A percentile compares a stretch with the other conserved stretches of the same genome.
Conservation (phyloP, 441 rosid species). For the Pelargonium citronellum region DNA sequence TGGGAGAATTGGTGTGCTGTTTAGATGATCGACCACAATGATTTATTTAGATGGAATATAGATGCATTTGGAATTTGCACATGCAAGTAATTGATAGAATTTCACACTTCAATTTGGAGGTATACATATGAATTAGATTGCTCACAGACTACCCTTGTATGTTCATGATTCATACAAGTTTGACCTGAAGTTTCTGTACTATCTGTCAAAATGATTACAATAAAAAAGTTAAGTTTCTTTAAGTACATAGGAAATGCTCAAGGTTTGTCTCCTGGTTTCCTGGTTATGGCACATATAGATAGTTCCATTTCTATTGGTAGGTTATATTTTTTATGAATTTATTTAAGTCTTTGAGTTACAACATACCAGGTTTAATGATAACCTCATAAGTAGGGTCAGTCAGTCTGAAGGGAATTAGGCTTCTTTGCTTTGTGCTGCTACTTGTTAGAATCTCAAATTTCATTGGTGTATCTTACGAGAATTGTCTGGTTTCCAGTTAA, state of each 20-base stretch:
- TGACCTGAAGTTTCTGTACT: conserved; percentile 1
- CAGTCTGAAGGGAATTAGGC: neutral
- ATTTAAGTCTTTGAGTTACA: too few relatives aligned
- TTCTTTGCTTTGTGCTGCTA: neutral
- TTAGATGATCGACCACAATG: too few relatives aligned
- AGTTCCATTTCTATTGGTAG: too few relatives aligned
- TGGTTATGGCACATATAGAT: too few relatives aligned
- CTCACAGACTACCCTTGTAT: neutral
- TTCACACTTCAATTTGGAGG: neutral
- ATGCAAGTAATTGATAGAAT: conserved; percentile 1
- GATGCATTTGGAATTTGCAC: too few relatives aligned
- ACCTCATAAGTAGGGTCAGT: neutral
- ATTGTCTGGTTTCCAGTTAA: conserved; percentile 2
- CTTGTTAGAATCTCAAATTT: neutral
- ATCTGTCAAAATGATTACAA: neutral
- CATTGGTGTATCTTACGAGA: neutral
- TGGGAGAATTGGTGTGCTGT: neutral
- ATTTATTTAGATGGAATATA: too few relatives aligned
- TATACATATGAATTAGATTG: neutral
- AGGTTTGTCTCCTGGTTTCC: too few relatives aligned
- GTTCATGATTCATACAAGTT: neutral
- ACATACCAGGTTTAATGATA: too few relatives aligned
- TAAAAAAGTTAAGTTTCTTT: neutral
- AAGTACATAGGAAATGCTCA: too few relatives aligned
- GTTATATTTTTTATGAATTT: too few relatives aligned